Evolutionary conservation across 1,139 yeast genomes (phyloP).

Genomic region (Blastobotrys ciferrii): DNA sequence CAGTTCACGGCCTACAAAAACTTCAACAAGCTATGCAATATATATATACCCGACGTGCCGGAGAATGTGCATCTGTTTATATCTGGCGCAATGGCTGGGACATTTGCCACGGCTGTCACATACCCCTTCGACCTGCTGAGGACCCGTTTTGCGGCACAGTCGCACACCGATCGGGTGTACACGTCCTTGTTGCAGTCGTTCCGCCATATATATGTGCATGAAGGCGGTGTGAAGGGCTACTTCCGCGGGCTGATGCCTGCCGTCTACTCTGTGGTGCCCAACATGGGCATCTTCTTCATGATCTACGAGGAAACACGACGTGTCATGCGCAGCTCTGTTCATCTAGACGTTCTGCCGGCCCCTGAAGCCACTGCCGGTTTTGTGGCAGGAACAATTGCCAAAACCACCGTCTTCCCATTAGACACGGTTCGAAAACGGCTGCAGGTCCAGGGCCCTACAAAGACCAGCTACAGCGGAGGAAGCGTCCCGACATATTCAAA

Average conservation of each 20-base stretch:
- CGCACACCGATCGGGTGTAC: constrained; percentile 39
- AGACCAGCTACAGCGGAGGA: constrained; percentile 26
- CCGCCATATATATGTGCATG: constrained; percentile 43
- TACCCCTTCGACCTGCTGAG: constrained; percentile 88
- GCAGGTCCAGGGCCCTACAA: constrained; percentile 57
- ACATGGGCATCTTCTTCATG: constrained; percentile 69
- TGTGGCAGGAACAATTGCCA: constrained; percentile 72
- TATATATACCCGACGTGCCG: constrained; percentile 34
- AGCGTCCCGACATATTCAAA: constrained; percentile 30
- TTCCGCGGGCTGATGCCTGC: constrained; percentile 67
- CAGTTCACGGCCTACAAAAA: constrained; percentile 76
- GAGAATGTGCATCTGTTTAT: constrained; percentile 49
- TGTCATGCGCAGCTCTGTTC: constrained; percentile 11
- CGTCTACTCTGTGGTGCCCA: constrained; percentile 58
- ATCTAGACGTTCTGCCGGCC: constrained; percentile 27
- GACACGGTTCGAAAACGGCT: constrained; percentile 79
- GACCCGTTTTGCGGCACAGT: constrained; percentile 65
- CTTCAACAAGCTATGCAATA: constrained; percentile 46
- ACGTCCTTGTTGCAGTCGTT: constrained; percentile 48
- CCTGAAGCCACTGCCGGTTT: constrained; percentile 71
- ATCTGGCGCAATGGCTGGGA: constrained; percentile 78
- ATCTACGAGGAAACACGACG: constrained; percentile 48
- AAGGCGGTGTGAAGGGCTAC: constrained; percentile 62
- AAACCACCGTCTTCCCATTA: constrained; percentile 75
- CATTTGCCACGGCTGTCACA: constrained; percentile 65